A percentile compares a stretch with the other conserved stretches of the same genome.
Evolutionary conservation across 2,329 filamentous ascomycete genomes (phyloP).

Genomic region (Diplodia seriata): DNA sequence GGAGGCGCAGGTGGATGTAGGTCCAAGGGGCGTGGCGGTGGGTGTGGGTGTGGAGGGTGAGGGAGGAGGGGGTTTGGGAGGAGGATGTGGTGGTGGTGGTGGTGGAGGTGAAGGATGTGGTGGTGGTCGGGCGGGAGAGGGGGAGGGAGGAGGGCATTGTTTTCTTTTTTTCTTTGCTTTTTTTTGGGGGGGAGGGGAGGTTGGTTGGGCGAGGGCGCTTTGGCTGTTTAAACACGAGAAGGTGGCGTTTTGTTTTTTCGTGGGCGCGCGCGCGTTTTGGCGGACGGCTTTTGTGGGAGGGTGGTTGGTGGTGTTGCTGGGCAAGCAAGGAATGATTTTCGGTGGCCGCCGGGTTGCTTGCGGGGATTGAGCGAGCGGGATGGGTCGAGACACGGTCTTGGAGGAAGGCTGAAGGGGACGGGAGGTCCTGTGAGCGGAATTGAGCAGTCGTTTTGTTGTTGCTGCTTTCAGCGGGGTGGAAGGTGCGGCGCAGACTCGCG

Average conservation of each 20-base stretch:
- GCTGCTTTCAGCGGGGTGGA: not conserved
- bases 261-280: not conserved
- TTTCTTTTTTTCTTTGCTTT: not conserved
- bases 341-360: not conserved
- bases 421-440: not conserved
- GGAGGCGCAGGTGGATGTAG: conserved; percentile 31
- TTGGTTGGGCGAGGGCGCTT: too few species aligned
- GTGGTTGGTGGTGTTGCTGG: not conserved
- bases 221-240: too few species aligned
- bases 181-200: too few species aligned
- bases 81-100: not conserved
- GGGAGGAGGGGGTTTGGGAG: not conserved
- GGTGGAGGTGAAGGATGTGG: conserved; percentile 23
- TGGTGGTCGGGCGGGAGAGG: conserved; percentile 1
- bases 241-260: not conserved
- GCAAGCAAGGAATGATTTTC: not conserved
- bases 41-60: conserved; percentile 15
- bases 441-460: not conserved
- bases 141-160: conserved; percentile 24
- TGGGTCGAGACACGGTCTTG: not conserved
- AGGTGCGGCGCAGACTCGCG: not conserved
- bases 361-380: not conserved
- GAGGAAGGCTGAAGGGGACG: not conserved
- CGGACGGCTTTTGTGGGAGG: too few species aligned
- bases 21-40: conserved; percentile 5